Evolutionary conservation across 2,329 filamentous ascomycete species (phyloP).

Genomic region (Trematosphaeria pertusa): DNA sequence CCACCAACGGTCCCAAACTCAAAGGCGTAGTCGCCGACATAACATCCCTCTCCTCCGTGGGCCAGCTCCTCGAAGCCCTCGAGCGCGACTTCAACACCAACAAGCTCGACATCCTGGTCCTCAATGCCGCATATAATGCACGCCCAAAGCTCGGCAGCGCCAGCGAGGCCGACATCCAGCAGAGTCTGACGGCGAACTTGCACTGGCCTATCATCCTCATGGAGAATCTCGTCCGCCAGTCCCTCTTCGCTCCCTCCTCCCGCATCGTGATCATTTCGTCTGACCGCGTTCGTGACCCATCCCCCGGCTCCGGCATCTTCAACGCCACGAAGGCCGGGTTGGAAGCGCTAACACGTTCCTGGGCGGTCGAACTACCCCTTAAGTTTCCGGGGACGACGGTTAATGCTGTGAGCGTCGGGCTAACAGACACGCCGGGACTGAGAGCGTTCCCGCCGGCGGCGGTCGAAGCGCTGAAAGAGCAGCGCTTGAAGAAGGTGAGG

Average conservation of each 20-base stretch:
- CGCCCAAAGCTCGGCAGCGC: constrained; percentile 5
- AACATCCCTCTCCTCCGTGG: constrained; percentile 16
- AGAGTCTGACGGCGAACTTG: constrained; percentile 25
- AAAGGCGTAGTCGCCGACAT: constrained; percentile 30
- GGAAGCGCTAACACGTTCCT: constrained; percentile 27
- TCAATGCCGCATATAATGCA: constrained; percentile 24
- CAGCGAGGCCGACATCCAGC: constrained; percentile 16
- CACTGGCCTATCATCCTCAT: constrained; percentile 28
- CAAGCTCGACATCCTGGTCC: constrained; percentile 29
- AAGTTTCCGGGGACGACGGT: constrained; percentile 34
- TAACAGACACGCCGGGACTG: constrained; percentile 35
- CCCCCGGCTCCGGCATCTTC: constrained; percentile 20
- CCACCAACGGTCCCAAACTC: constrained; percentile 1
- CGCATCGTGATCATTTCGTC: constrained; percentile 27
- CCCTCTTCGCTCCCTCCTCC: constrained; percentile 21
- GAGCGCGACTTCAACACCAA: constrained; percentile 19
- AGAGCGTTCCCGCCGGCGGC: constrained; percentile 14
- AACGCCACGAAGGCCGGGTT: constrained; percentile 30
- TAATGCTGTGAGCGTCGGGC: constrained; percentile 36
- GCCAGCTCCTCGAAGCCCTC: constrained; percentile 13
- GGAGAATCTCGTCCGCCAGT: constrained; percentile 23
- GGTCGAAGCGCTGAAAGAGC: constrained; percentile 22
- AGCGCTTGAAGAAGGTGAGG: constrained; percentile 28
- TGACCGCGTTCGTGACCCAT: constrained; percentile 22
- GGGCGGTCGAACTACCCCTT: constrained; percentile 32